A percentile compares a stretch with the other conserved stretches of the same genome.
These are phyloP conservation scores for Linnemannia schmuckeri DNA, from an alignment of 192 early-diverging fungal genomes.

Conservation along the genomic window DNA sequence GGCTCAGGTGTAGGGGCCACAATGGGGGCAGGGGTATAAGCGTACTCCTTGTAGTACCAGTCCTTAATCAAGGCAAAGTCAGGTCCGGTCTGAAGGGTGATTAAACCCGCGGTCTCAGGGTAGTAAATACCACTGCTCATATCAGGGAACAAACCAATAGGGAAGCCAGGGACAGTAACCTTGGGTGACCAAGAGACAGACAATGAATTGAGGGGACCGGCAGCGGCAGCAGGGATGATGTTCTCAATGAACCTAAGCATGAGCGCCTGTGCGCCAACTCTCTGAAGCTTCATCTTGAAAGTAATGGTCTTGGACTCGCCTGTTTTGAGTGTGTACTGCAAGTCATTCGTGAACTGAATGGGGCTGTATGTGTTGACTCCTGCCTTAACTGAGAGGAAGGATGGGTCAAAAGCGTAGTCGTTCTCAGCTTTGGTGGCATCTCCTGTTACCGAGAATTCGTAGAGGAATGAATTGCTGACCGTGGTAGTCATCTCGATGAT, in stretches of 20 bases:
- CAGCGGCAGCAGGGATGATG: not conserved
- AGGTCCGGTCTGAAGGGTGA: not conserved
- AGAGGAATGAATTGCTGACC: not conserved
- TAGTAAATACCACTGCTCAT: not conserved
- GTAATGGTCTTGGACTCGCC: not conserved
- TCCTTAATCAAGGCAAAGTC: conserved; percentile 11
- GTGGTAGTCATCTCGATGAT: conserved; percentile 1
- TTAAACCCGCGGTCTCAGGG: not conserved
- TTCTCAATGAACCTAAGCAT: not conserved
- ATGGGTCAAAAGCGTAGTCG: not conserved
- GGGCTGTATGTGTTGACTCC: not conserved
- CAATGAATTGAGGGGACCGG: not conserved
- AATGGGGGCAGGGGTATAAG: not conserved
- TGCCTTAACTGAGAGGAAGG: no score
- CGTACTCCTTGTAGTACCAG: conserved; percentile 4
- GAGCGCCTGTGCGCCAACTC: no score
- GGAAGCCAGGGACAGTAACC: not conserved
- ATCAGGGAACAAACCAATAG: not conserved
- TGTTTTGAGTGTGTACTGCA: not conserved
- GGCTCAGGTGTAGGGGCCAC: not conserved
- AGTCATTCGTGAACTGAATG: not conserved
- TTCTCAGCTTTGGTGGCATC: not conserved
- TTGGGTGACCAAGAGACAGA: not conserved
- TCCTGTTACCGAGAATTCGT: not conserved
- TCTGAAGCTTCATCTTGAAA: not conserved